phyloP scores from a whole-genome alignment of 441 rosid genomes.

The Hura crepitans region DNA sequence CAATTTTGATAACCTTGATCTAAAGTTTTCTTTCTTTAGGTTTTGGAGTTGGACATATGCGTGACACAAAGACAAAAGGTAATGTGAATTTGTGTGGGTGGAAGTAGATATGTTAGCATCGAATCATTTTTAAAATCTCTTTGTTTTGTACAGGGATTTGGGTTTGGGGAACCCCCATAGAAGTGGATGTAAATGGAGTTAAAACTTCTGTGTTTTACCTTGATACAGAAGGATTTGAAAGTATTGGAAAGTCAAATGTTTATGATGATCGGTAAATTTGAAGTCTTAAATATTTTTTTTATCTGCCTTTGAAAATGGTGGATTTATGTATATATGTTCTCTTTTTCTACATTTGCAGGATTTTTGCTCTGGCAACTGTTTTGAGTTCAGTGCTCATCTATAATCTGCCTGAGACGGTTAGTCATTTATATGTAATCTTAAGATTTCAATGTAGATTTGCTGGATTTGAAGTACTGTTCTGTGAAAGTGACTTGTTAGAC shows the following conservation, averaged over 20 bases:
- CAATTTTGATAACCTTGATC: conserved; percentile 10
- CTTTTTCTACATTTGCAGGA: conserved; percentile 43
- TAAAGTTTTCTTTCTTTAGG: conserved; percentile 43
- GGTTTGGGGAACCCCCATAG: conserved; percentile 95
- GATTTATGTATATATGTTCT: conserved; percentile 14
- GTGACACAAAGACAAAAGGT: conserved; percentile 99
- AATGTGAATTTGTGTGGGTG: conserved; percentile 18
- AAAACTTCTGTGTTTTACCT: conserved; percentile 89
- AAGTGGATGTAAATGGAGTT: conserved; percentile 66
- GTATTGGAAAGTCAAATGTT: conserved; percentile 97
- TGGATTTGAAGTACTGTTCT: background rate
- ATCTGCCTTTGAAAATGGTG: conserved; percentile 14
- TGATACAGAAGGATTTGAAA: conserved; percentile 98
- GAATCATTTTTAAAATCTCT: conserved; percentile 5
- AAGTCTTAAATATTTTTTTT: background rate
- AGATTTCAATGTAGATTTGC: background rate
- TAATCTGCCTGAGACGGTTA: conserved; percentile 93
- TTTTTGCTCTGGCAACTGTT: conserved; percentile 94
- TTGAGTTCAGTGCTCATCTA: conserved; percentile 92
- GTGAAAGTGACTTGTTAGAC: conserved; percentile 5
- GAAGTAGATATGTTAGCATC: conserved; percentile 14
- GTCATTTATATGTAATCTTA: conserved; percentile 29
- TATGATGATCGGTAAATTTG: conserved; percentile 83
- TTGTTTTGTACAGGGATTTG: conserved; percentile 67
- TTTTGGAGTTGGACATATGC: conserved; percentile 99